These are phyloP conservation scores for Cryomyces minteri DNA, from an alignment of 495 filamentous ascomycete species.

Conservation along the genomic window DNA sequence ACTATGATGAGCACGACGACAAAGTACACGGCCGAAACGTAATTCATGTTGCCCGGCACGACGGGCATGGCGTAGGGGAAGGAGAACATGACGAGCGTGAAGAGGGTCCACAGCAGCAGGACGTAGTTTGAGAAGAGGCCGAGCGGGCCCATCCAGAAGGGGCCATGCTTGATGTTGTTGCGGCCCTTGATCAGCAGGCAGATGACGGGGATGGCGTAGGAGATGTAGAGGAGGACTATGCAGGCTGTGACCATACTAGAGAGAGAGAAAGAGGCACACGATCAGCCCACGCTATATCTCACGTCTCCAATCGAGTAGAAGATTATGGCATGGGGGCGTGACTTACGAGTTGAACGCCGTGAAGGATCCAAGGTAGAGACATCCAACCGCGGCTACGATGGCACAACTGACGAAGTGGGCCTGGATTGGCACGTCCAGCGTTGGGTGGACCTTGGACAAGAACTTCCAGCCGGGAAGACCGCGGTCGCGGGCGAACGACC, in stretches of 20 bases:
- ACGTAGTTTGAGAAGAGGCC: slow-evolving; percentile 14
- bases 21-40: slow-evolving; percentile 12
- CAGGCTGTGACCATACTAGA: slow-evolving; percentile 13
- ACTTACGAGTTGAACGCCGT: slow-evolving; percentile 35
- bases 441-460: slow-evolving; percentile 28
- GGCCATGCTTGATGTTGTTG: slow-evolving; percentile 11
- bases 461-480: slow-evolving; percentile 31
- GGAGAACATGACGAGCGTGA: slow-evolving; percentile 18
- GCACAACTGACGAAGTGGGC: slow-evolving; percentile 31
- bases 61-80: slow-evolving; percentile 15
- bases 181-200: slow-evolving; percentile 14
- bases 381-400: slow-evolving; percentile 30
- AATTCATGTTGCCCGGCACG: slow-evolving; percentile 14
- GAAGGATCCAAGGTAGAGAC: slow-evolving; percentile 34
- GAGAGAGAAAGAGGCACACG: background rate
- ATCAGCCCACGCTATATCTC: background rate
- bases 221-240: slow-evolving; percentile 17
- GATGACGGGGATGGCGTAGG: slow-evolving; percentile 13
- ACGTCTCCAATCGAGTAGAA: background rate
- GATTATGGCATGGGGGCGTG: background rate
- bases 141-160: slow-evolving; percentile 16
- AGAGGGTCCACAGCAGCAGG: slow-evolving; percentile 14
- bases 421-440: slow-evolving; percentile 32
- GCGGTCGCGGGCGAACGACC: slow-evolving; percentile 41
- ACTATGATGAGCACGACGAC: slow-evolving; percentile 11